Conservation (phyloP, 306 rosid species). For the Notholithocarpus densiflorus region DNA sequence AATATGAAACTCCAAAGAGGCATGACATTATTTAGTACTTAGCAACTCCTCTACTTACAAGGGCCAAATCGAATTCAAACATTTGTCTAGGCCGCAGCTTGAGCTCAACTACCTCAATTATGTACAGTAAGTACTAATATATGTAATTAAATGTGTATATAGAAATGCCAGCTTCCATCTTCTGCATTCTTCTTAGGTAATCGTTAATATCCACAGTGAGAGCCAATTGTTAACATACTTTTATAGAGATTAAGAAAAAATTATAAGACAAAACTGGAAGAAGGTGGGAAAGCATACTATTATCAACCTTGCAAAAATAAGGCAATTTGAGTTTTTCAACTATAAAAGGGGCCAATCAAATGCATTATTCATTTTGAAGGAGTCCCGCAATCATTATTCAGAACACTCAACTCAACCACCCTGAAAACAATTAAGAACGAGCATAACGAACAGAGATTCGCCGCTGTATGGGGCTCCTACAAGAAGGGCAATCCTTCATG, state of each 20-base stretch:
- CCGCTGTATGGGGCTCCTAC: constrained; percentile 82
- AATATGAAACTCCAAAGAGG: background rate
- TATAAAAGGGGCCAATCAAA: constrained; percentile 33
- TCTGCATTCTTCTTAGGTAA: too few relatives aligned
- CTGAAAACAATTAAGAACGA: constrained; percentile 35
- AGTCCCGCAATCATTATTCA: constrained; percentile 57
- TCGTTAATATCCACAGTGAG: background rate
- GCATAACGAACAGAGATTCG: constrained; percentile 74
- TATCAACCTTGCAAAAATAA: constrained; percentile 32
- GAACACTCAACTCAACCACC: constrained; percentile 42
- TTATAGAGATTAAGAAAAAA: background rate
- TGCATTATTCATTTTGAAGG: constrained; percentile 51
- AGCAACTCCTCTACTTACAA: background rate
- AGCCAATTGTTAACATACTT: background rate
- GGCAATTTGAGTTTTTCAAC: constrained; percentile 37
- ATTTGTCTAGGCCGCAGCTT: too few relatives aligned
- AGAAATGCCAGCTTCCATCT: too few relatives aligned
- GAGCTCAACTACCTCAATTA: too few relatives aligned
- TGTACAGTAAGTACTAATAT: too few relatives aligned
- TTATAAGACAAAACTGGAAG: background rate
- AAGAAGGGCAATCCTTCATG: constrained; percentile 93
- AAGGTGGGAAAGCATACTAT: constrained; percentile 3
- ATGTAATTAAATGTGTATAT: too few relatives aligned
- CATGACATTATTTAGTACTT: background rate
- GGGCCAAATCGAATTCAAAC: background rate